Conservation (phyloP, 257 asterid species). For the Nicotiana undulata region DNA sequence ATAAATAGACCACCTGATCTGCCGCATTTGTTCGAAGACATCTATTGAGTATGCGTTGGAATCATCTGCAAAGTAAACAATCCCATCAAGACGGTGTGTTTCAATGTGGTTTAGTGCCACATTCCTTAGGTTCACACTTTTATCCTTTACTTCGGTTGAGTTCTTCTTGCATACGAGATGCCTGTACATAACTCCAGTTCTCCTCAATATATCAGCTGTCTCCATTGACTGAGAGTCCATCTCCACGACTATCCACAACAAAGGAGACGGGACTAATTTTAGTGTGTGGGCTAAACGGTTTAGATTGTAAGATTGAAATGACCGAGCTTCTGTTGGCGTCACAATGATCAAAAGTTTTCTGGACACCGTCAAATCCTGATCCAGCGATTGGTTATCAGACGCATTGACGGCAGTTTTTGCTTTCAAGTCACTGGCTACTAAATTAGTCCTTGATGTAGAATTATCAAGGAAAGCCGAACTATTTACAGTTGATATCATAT, state of each 20-base stretch:
- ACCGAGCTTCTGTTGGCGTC: constrained; percentile 40
- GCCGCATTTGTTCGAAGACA: constrained; percentile 65
- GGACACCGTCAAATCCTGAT: constrained; percentile 15
- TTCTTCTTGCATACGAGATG: constrained; percentile 51
- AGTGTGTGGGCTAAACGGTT: constrained; percentile 49
- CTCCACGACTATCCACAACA: constrained; percentile 77
- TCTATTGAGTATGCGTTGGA: constrained; percentile 41
- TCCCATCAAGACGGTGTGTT: constrained; percentile 65
- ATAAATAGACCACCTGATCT: constrained; percentile 47
- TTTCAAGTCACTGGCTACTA: constrained; percentile 9
- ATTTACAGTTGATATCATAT: constrained; percentile 16
- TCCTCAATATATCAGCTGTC: constrained; percentile 57
- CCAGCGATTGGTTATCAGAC: constrained; percentile 14
- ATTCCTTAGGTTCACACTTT: constrained; percentile 37
- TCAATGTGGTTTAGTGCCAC: constrained; percentile 67
- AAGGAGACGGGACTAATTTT: constrained; percentile 43
- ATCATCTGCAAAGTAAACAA: constrained; percentile 64
- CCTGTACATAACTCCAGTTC: constrained; percentile 55
- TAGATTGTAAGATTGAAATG: constrained; percentile 43
- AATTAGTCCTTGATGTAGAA: constrained; percentile 11
- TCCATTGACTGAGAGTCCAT: constrained; percentile 46
- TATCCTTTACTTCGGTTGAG: constrained; percentile 28
- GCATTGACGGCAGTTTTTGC: constrained; percentile 4
- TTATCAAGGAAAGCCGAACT: constrained; percentile 14
- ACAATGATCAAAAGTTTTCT: constrained; percentile 61